Conservation (phyloP, 164 flowering plant species). For the Echeveria elegans region DNA sequence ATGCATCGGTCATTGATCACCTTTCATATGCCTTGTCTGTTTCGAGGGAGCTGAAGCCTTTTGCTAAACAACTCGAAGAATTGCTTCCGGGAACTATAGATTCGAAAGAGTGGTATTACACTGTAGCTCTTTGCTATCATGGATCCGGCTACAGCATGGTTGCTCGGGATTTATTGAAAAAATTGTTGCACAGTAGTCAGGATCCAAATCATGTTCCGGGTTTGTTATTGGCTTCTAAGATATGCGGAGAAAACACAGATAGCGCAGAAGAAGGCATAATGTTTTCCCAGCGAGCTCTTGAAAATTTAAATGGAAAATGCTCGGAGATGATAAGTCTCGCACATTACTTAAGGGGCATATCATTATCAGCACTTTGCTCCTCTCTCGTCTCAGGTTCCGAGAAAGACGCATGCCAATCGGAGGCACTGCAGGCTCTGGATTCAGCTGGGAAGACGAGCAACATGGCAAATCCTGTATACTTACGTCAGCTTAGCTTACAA, state of each 20-base stretch:
- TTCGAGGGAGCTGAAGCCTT: conserved; percentile 43
- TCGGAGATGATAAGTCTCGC: conserved; percentile 37
- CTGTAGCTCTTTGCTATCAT: conserved; percentile 70
- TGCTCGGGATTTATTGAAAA: conserved; percentile 62
- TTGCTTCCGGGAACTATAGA: conserved; percentile 51
- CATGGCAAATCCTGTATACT: conserved; percentile 33
- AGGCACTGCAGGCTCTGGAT: conserved; percentile 64
- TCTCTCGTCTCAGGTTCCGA: conserved; percentile 43
- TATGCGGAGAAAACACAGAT: conserved; percentile 41
- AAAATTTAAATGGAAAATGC: conserved; percentile 32
- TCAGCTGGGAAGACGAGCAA: conserved; percentile 31
- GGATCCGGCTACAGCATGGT: conserved; percentile 57
- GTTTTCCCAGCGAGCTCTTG: conserved; percentile 37
- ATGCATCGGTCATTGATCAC: conserved; percentile 76
- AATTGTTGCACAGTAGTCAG: conserved; percentile 36
- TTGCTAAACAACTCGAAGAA: conserved; percentile 61
- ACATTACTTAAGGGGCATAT: conserved; percentile 47
- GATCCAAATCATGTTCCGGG: conserved; percentile 35
- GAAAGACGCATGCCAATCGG: conserved; percentile 32
- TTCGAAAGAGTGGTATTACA: conserved; percentile 40
- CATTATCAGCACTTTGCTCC: conserved; percentile 46
- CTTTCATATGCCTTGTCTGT: conserved; percentile 72
- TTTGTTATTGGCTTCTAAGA: conserved; percentile 68
- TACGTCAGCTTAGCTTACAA: conserved; percentile 59
- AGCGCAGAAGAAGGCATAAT: conserved; percentile 53